Evolutionary conservation across 1,139 yeast species (phyloP).

Genomic region (Saccharomyces pastorianus): DNA sequence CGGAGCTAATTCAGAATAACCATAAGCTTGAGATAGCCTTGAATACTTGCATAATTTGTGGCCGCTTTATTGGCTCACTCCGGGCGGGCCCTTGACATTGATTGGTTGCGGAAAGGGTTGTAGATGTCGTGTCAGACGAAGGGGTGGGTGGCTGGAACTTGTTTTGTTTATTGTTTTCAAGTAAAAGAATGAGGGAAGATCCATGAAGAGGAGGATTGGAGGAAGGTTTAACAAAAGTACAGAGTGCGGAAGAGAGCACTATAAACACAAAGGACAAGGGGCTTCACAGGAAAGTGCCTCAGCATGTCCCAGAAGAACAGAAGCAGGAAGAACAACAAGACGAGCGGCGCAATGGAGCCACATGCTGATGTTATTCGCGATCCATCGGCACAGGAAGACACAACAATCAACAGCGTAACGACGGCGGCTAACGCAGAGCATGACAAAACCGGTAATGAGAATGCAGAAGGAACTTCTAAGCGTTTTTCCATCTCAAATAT

Average conservation of each 20-base stretch:
- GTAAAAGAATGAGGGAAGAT: too few species aligned
- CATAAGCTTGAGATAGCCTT: background rate
- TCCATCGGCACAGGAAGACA: too few species aligned
- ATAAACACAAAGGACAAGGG: too few species aligned
- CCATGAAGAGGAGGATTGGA: background rate
- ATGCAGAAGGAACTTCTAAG: conserved; percentile 12
- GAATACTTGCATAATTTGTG: background rate
- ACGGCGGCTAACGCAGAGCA: background rate
- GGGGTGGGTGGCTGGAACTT: background rate
- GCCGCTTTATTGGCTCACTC: background rate
- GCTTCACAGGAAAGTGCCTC: too few species aligned
- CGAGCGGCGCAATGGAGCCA: too few species aligned
- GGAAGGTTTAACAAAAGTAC: background rate
- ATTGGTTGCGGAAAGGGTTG: background rate
- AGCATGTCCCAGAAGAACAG: too few species aligned
- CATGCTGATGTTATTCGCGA: too few species aligned
- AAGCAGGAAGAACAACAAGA: too few species aligned
- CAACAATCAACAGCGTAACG: background rate
- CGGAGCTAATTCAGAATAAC: background rate
- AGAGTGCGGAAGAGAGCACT: too few species aligned
- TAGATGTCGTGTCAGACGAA: background rate
- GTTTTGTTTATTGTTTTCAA: background rate
- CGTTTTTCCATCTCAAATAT: conserved; percentile 25
- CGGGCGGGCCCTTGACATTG: background rate
- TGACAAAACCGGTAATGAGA: conserved; percentile 9